These are phyloP conservation scores for Annulohypoxylon nitens DNA, from an alignment of 495 filamentous ascomycete species.

Conservation along the genomic window DNA sequence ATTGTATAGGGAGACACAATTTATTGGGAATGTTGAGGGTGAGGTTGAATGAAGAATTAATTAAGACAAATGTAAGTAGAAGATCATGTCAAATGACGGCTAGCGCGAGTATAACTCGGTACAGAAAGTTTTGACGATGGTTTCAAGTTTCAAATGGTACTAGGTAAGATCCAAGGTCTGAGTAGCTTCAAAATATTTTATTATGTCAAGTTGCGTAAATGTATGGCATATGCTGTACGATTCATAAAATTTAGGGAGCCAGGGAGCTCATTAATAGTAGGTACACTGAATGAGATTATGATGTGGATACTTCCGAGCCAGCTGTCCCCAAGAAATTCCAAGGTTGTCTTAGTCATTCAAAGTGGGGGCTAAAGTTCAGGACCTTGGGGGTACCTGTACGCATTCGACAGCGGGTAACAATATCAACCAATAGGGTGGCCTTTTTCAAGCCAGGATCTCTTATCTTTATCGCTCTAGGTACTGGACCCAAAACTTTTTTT, in stretches of 20 bases:
- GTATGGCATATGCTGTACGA: background rate
- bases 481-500: slow-evolving; percentile 19
- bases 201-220: background rate
- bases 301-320: slow-evolving; percentile 30
- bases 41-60: slow-evolving; percentile 17
- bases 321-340: slow-evolving; percentile 28
- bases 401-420: background rate
- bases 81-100: slow-evolving; percentile 18
- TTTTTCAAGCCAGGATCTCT: slow-evolving; percentile 10
- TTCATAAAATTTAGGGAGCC: slow-evolving; percentile 35
- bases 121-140: slow-evolving; percentile 23
- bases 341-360: slow-evolving; percentile 1
- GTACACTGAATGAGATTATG: slow-evolving; percentile 21
- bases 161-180: background rate
- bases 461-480: slow-evolving; percentile 33
- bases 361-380: background rate
- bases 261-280: no score
- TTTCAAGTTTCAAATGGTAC: slow-evolving; percentile 25
- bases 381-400: background rate
- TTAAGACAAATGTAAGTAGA: slow-evolving; percentile 4
- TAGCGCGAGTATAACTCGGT: slow-evolving; percentile 2
- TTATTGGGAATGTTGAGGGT: background rate
- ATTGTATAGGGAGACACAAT: background rate
- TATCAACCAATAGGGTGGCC: background rate
- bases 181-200: slow-evolving; percentile 14